Evolutionary conservation across 768 basidiomycete species (phyloP).

Genomic region (Tricholoma terreum): DNA sequence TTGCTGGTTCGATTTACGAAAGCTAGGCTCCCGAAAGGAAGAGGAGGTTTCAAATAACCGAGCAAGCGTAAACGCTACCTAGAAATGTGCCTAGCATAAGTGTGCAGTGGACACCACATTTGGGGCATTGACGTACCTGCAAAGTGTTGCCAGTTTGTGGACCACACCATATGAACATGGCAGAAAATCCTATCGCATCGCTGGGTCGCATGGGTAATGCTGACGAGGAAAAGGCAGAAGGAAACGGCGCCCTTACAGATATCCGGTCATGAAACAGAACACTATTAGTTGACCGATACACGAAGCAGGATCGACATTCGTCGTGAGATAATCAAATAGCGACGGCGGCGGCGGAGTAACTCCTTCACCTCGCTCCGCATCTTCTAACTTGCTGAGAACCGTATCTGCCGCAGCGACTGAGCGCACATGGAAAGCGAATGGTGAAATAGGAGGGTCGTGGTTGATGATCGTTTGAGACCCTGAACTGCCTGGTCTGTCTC

Average conservation of each 20-base stretch:
- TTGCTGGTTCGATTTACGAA: constrained; percentile 81
- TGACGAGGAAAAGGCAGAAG: background rate
- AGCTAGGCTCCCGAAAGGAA: constrained; percentile 47
- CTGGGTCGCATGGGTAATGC: constrained; percentile 29
- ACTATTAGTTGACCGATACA: constrained; percentile 53
- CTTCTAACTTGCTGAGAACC: constrained; percentile 4
- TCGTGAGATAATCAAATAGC: constrained; percentile 34
- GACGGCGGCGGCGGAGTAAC: constrained; percentile 15
- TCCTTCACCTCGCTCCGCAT: background rate
- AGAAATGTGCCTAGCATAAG: constrained; percentile 3
- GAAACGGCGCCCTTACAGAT: constrained; percentile 47
- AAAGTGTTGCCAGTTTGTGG: constrained; percentile 81
- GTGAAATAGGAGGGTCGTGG: too few relatives aligned
- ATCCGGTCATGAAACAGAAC: constrained; percentile 79
- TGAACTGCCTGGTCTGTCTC: too few relatives aligned
- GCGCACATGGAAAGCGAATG: too few relatives aligned
- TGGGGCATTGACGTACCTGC: constrained; percentile 40
- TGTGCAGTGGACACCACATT: background rate
- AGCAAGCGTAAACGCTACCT: constrained; percentile 81
- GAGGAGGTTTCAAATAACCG: constrained; percentile 62
- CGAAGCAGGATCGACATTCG: constrained; percentile 49
- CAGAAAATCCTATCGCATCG: constrained; percentile 70
- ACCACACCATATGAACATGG: constrained; percentile 81
- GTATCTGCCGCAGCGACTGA: too few relatives aligned
- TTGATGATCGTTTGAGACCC: too few relatives aligned